These are phyloP conservation scores for Lepidium aucheri DNA, from an alignment of 345 rosid genomes.

Conservation along the genomic window DNA sequence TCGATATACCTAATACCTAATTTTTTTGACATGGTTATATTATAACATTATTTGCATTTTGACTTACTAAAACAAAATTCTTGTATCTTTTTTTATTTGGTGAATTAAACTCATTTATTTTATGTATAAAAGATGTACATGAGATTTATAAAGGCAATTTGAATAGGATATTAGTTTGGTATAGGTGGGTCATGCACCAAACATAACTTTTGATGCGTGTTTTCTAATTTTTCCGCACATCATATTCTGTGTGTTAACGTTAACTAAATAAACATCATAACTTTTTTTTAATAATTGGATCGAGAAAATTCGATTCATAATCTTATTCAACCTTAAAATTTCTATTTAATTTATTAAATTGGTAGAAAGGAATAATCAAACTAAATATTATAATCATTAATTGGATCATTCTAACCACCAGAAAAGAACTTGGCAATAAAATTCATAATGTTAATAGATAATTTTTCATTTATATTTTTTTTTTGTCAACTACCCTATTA, in stretches of 20 bases:
- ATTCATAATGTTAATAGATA: background rate
- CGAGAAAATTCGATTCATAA: too few relatives aligned
- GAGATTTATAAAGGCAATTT: background rate
- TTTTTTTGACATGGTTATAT: conserved; percentile 1
- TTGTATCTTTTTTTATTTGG: background rate
- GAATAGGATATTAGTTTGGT: background rate
- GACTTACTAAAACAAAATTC: background rate
- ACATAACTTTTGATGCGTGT: conserved; percentile 16
- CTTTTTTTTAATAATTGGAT: too few relatives aligned
- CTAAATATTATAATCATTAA: too few relatives aligned
- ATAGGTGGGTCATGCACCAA: conserved; percentile 24
- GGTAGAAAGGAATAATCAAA: too few relatives aligned
- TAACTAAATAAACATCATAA: too few relatives aligned
- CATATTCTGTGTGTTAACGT: background rate
- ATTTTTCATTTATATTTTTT: too few relatives aligned
- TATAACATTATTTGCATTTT: conserved; percentile 1
- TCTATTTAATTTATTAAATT: too few relatives aligned
- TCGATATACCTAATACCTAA: conserved; percentile 22
- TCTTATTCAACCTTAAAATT: too few relatives aligned
- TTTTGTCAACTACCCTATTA: too few relatives aligned
- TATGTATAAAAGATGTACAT: background rate
- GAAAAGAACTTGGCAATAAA: too few relatives aligned
- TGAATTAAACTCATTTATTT: background rate
- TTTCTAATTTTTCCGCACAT: conserved; percentile 2
- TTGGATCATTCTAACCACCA: too few relatives aligned